phyloP scores from a whole-genome alignment of 768 basidiomycete genomes.

The Leccinum aurantiacum region DNA sequence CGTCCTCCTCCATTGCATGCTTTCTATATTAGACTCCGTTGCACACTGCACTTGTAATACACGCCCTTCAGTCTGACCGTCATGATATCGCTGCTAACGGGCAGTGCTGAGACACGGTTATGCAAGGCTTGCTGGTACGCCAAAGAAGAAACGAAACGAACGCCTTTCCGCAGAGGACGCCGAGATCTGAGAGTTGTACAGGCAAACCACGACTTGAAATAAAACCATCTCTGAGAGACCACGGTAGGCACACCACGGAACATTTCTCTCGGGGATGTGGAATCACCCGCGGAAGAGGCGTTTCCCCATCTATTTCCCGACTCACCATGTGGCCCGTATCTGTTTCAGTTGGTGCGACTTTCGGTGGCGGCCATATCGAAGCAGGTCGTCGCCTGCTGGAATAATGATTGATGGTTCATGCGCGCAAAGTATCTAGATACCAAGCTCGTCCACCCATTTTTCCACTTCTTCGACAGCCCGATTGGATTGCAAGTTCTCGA shows the following conservation, averaged over 20 bases:
- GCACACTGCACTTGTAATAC: slow-evolving; percentile 4
- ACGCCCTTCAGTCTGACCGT: not conserved
- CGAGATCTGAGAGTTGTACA: not conserved
- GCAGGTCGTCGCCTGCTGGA: not conserved
- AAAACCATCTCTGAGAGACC: not conserved
- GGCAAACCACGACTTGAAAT: not conserved
- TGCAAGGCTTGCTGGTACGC: not conserved
- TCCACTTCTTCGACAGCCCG: slow-evolving; percentile 44
- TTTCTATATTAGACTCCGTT: slow-evolving; percentile 6
- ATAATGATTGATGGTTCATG: not conserved
- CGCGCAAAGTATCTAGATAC: slow-evolving; percentile 37
- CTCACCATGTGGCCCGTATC: not conserved
- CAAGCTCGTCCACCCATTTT: slow-evolving; percentile 56
- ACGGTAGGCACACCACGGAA: not conserved
- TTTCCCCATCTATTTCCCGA: not conserved
- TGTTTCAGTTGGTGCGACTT: not conserved
- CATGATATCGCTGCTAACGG: not conserved
- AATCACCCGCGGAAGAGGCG: not conserved
- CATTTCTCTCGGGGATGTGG: not conserved
- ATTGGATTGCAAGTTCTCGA: slow-evolving; percentile 37
- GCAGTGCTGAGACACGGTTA: not conserved
- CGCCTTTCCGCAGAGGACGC: too few relatives aligned
- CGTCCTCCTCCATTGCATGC: not conserved
- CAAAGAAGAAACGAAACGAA: too few relatives aligned
- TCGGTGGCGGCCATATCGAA: not conserved